Evolutionary conservation across 805 yeast genomes (phyloP), one percentile per base, ranked within the genome.

Genomic region (Metschnikowia baotianmanensis): DNA sequence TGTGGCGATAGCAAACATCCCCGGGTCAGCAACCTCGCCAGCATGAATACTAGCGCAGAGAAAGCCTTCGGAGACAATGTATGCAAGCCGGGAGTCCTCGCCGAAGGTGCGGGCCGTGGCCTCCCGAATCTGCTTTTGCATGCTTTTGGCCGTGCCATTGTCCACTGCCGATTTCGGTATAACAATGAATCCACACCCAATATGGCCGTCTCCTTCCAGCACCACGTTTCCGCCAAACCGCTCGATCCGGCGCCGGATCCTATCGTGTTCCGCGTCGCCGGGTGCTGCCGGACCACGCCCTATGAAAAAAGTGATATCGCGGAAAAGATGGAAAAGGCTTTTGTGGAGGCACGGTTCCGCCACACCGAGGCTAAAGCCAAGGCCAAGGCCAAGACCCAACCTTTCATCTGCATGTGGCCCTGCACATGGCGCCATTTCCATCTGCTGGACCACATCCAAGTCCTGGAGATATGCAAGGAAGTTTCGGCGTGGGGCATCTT

Each of bases 171-270:
- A 34, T 10, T 18, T 26, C 9, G 61, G 57, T 12, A 67, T 64
- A 12, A 80, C 61, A 5, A 79, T 62, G 16, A 71, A 52, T 25
- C 72, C 63, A 31, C 72, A 62, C 9, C n/a, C n/a, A n/a, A n/a
- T n/a, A n/a, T n/a, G n/a, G n/a, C 12, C 6, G 8, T 24, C 25
- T 16, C 22, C 23, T 6, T 40, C 25, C 2, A 12, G 28, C 12
- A 24, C 8, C 19, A 44, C 30, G 3, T 38, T 42, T 1, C 70
- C 60, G 1, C 80, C 86, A 18, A 78, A 82, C 35, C 75, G 69
- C 17, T 58, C 52, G 23, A 65, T 62, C 12, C 75, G 62, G 21
- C 60, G 56, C 6, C 42, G 26, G 22, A 38, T 27, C 12, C 59
- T 19, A 16, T 21, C 23, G 16, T 12, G 20, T 7, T 27, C 36